These are phyloP conservation scores for Thelephora terrestris DNA, from an alignment of 1,284 basidiomycete genomes.

Conservation along the genomic window DNA sequence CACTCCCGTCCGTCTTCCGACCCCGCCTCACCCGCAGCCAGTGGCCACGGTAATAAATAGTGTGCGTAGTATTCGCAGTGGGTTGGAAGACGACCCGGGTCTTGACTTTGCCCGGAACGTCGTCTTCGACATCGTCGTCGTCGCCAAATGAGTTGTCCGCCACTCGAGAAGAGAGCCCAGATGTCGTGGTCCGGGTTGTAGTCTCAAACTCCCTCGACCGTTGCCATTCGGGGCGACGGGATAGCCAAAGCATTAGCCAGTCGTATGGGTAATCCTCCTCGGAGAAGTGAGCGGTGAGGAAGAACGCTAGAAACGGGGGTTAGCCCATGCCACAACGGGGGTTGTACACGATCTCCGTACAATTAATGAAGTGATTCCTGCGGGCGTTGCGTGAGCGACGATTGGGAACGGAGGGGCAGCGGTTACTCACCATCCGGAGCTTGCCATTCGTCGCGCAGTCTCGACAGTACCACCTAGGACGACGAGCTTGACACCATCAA, in stretches of 20 bases:
- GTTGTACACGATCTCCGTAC: slow-evolving; percentile 33
- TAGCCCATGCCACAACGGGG: slow-evolving; percentile 6
- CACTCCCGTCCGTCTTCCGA: slow-evolving; percentile 52
- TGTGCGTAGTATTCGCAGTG: slow-evolving; percentile 73
- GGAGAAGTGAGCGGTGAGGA: slow-evolving; percentile 76
- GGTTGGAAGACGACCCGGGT: slow-evolving; percentile 78
- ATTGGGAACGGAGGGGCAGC: slow-evolving; percentile 7
- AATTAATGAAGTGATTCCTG: slow-evolving; percentile 75
- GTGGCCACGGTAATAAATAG: slow-evolving; percentile 72
- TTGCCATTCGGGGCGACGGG: slow-evolving; percentile 72
- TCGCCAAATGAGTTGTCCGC: slow-evolving; percentile 53
- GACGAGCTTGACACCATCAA: slow-evolving; percentile 80
- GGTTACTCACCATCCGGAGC: slow-evolving; percentile 56
- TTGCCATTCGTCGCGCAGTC: slow-evolving; percentile 69
- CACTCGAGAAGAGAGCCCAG: slow-evolving; percentile 35
- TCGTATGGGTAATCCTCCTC: slow-evolving; percentile 80
- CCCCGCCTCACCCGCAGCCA: slow-evolving; percentile 66
- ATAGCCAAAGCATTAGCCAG: slow-evolving; percentile 76
- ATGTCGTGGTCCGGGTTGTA: slow-evolving; percentile 55
- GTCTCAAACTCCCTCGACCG: slow-evolving; percentile 78
- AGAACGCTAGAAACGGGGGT: slow-evolving; percentile 48
- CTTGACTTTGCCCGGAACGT: slow-evolving; percentile 53
- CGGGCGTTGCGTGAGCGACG: slow-evolving; percentile 2
- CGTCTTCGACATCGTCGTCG: slow-evolving; percentile 47
- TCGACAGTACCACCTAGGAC: slow-evolving; percentile 78